Base-by-base conservation (phyloP, 768 basidiomycete genomes). In the Mrakia hoshinonis region DNA sequence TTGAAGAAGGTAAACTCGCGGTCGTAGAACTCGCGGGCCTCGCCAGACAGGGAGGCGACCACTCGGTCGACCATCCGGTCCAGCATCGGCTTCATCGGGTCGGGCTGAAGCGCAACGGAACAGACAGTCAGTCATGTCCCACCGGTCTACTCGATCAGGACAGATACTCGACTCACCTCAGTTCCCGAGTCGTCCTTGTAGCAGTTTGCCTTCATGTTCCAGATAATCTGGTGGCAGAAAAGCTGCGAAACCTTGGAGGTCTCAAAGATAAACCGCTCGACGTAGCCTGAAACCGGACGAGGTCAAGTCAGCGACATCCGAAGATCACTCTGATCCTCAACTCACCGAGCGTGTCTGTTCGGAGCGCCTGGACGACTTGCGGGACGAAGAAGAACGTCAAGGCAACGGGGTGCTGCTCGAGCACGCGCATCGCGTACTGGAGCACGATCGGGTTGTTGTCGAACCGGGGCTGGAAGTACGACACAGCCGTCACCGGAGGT, bases 141-240 rank as follows among this genome's bases (percentile, higher is more conserved):
- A 24, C 2, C 11, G 18, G 13, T 31, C 13, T 55, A 31, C 47
- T 22, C 12, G 5, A 31, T 3, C 10, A 29, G 38, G 47, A n/a
- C 15, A 20, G 22, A n/a, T 7, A 22, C 3, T 31, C 5, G 4
- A 82, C 85, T 64, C 76, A 90, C 92, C 71, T 89, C 83, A 79
- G 94, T 93, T 18, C 87, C 91, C 9, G 83, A 82, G 76, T 98
- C 96, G 76, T 93, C 95, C 76, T 89, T 91, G 79, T 87, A 96
- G 73, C 90, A 92, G 77, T 99, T 99, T 5, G 96, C 96, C 77
- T 95, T 95, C 96, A 98, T 98, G 79, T 98, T 99, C 96, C 96
- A 99, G 73, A 99, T 91, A 74, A 98, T 98, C 81, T 99, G 96
- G 78, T 99, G 96, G 77, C 96, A 99, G 82, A 99, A 99, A 29